A percentile compares a stretch with the other conserved stretches of the same genome.
These are phyloP conservation scores for Chaetothyriales sp. DNA, from an alignment of 2,329 filamentous ascomycete species.

Conservation along the genomic window DNA sequence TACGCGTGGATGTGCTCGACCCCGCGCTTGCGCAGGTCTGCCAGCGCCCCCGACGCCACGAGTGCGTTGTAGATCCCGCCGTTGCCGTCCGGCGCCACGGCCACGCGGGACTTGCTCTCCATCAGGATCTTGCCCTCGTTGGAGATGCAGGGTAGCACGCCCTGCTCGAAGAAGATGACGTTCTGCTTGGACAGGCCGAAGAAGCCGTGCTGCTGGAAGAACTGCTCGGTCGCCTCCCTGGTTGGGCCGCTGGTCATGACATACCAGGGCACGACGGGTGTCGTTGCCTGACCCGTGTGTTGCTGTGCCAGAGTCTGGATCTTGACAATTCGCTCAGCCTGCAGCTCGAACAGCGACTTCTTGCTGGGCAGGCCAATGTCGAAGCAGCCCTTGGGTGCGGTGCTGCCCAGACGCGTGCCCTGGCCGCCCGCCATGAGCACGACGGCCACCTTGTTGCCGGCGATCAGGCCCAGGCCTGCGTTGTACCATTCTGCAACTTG, in stretches of 20 bases:
- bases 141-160: conserved; percentile 87
- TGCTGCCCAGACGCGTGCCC: conserved; percentile 85
- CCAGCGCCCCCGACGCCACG: conserved; percentile 60
- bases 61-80: conserved; percentile 92
- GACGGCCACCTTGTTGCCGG: conserved; percentile 59
- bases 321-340: conserved; percentile 84
- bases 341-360: conserved; percentile 95
- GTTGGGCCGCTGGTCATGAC: conserved; percentile 98
- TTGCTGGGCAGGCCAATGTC: conserved; percentile 84
- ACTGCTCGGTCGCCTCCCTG: conserved; percentile 76
- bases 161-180: conserved; percentile 89
- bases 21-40: conserved; percentile 76
- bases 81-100: conserved; percentile 92
- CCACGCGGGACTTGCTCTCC: conserved; percentile 76
- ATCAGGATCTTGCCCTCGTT: conserved; percentile 96
- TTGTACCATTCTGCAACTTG: conserved; percentile 77
- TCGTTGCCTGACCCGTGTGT: conserved; percentile 44
- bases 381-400: conserved; percentile 92
- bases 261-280: conserved; percentile 75
- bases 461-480: conserved; percentile 48
- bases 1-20: conserved; percentile 94
- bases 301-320: conserved; percentile 66
- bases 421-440: conserved; percentile 96
- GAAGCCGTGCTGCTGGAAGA: conserved; percentile 78
- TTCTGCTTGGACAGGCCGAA: conserved; percentile 80